phyloP scores from a whole-genome alignment of 768 basidiomycete species.

The Lentinula edodes region DNA sequence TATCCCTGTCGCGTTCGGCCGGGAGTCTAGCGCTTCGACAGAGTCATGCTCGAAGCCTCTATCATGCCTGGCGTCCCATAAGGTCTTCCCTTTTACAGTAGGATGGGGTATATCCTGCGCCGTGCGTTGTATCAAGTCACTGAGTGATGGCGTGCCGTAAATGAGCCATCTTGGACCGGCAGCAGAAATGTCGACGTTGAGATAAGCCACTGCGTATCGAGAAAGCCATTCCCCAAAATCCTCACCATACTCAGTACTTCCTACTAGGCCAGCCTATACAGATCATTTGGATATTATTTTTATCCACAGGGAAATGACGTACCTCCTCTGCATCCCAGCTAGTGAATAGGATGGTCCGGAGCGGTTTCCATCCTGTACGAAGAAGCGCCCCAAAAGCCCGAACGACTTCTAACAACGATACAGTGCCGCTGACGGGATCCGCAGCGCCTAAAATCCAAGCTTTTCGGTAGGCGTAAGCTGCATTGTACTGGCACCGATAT shows the following conservation, averaged over 20 bases:
- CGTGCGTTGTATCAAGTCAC: neutral
- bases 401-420: constrained; percentile 70
- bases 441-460: constrained; percentile 78
- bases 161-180: constrained; percentile 52
- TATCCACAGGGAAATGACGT: neutral
- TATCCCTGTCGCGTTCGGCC: constrained; percentile 38
- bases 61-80: constrained; percentile 77
- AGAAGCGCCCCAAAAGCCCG: constrained; percentile 67
- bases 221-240: constrained; percentile 82
- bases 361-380: constrained; percentile 75
- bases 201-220: constrained; percentile 76
- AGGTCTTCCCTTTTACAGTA: constrained; percentile 27
- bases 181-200: constrained; percentile 74
- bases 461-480: constrained; percentile 10
- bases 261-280: constrained; percentile 60
- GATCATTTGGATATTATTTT: neutral
- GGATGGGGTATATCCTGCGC: constrained; percentile 13
- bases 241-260: constrained; percentile 92
- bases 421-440: constrained; percentile 79
- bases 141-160: neutral
- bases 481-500: neutral
- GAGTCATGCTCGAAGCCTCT: constrained; percentile 39
- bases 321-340: constrained; percentile 77
- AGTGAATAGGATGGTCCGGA: constrained; percentile 67
- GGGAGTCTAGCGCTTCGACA: constrained; percentile 6